Base-by-base conservation (phyloP, 1,284 basidiomycete species). In the Puccinia coronata region DNA sequence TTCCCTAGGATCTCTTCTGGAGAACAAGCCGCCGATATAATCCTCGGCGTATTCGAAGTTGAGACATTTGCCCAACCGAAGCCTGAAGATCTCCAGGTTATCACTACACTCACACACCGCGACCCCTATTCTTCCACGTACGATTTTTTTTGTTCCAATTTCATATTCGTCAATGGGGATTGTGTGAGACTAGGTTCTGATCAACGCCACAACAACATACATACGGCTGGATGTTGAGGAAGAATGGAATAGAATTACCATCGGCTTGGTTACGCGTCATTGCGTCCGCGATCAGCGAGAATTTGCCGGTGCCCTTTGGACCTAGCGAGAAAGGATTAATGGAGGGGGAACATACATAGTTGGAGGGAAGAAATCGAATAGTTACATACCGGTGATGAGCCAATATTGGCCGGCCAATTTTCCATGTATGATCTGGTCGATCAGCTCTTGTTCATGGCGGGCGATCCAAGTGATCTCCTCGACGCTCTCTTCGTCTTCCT, bases 51-150 rank as follows among this genome's bases (percentile, higher is more conserved):
- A 81, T 59, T 81, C 79, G 47, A 81, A 81, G 39, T 81, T 81
- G 12, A 81, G 47, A 53, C 79, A 81, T 55, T 71, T 73, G 25
- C 79, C 79, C 34, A 81, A 47, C 23, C 79, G 49, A 25, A 81
- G 61, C 63, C 79, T 71, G 14, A 81, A 61, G 25, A 81, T 63
- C 36, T 81, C 79, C 53, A 81, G 47, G 57, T 81, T 81, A 34
- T 74, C 71, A 67, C 71, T 81, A 61, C 79, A 81, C 55, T 81
- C 79, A 74, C 79, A 81, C 51, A 81, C 79, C 16, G 79, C 79
- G 20, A 81, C 28, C 5, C 79, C 79, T 81, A 28, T n/a, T 25
- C 43, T 31, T 31, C n/a, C 55, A 80, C 8, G 28, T 11, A 80
- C 18, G 51, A n/a, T n/a, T n/a, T n/a, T n/a, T n/a, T n/a, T n/a